These are phyloP conservation scores for Schizonepeta tenuifolia DNA, from an alignment of 257 asterid genomes.

Conservation along the genomic window DNA sequence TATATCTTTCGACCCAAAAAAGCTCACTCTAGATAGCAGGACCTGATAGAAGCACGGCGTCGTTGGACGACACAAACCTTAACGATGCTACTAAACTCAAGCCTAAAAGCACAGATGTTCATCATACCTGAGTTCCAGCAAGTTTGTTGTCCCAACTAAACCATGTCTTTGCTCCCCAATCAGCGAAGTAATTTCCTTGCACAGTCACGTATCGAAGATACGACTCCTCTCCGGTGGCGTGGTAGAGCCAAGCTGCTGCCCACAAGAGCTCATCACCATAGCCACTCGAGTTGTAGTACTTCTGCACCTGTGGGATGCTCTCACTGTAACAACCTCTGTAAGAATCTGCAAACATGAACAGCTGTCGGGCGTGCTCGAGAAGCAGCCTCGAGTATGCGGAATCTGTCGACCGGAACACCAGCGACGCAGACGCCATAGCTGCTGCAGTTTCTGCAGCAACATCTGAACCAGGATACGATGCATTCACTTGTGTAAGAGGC, in stretches of 20 bases:
- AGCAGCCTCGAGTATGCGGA: constrained; percentile 48
- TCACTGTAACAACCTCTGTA: constrained; percentile 55
- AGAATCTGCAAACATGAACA: constrained; percentile 61
- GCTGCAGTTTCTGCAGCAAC: constrained; percentile 85
- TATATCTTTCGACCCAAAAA: constrained; percentile 47
- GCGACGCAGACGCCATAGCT: constrained; percentile 72
- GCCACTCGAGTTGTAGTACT: constrained; percentile 59
- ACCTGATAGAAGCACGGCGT: constrained; percentile 39
- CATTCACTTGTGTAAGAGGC: constrained; percentile 54
- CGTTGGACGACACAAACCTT: neutral
- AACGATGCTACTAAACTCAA: neutral
- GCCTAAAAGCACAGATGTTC: neutral
- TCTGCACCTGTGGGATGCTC: constrained; percentile 53
- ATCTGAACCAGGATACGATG: constrained; percentile 63
- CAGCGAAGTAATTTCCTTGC: constrained; percentile 48
- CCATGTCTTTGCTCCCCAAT: constrained; percentile 62
- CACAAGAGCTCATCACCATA: constrained; percentile 75
- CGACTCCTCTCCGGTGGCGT: constrained; percentile 52
- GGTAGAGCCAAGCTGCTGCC: constrained; percentile 81
- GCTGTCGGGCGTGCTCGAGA: constrained; percentile 52
- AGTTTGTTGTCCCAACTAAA: constrained; percentile 68
- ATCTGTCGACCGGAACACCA: constrained; percentile 51
- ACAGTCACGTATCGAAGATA: constrained; percentile 47
- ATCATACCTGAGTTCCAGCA: constrained; percentile 62
- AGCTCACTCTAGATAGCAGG: constrained; percentile 58